These are phyloP conservation scores for Venustampulla echinocandica DNA, from an alignment of 495 filamentous ascomycete species.

Conservation along the genomic window DNA sequence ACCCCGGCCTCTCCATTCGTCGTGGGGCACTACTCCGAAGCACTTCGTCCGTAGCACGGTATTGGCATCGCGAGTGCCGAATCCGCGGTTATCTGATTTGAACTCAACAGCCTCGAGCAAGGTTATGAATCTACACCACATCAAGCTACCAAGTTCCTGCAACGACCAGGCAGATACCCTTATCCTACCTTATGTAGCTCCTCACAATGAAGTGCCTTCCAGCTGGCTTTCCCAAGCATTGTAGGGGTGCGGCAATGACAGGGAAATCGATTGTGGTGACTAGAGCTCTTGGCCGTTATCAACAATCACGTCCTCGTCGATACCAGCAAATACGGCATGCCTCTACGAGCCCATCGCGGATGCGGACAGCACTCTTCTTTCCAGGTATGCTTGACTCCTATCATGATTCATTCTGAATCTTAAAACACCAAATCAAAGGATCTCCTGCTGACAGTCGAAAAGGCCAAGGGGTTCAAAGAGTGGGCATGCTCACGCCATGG, in stretches of 20 bases:
- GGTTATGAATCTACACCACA: no score
- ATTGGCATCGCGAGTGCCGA: no score
- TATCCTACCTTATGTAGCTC: neutral
- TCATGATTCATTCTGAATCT: neutral
- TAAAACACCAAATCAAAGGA: neutral
- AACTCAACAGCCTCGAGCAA: no score
- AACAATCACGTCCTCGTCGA: neutral
- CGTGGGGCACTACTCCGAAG: no score
- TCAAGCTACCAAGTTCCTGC: no score
- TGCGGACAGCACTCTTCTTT: conserved; percentile 77
- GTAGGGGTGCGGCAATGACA: neutral
- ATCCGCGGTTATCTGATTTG: no score
- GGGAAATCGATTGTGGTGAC: neutral
- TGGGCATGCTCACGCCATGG: conserved; percentile 86
- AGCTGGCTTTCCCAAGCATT: conserved; percentile 12
- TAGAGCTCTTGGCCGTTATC: neutral
- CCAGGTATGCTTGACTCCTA: conserved; percentile 62
- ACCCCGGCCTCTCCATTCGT: no score
- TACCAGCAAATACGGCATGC: conserved; percentile 15
- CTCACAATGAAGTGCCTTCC: conserved; percentile 16
- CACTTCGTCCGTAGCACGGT: no score
- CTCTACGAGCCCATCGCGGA: conserved; percentile 22
- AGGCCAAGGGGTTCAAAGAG: conserved; percentile 93
- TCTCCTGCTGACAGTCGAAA: conserved; percentile 8
- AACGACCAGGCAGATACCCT: no score